These are phyloP conservation scores for Oryza australiensis DNA, from an alignment of 176 grass and related monocot genomes.

Conservation along the genomic window DNA sequence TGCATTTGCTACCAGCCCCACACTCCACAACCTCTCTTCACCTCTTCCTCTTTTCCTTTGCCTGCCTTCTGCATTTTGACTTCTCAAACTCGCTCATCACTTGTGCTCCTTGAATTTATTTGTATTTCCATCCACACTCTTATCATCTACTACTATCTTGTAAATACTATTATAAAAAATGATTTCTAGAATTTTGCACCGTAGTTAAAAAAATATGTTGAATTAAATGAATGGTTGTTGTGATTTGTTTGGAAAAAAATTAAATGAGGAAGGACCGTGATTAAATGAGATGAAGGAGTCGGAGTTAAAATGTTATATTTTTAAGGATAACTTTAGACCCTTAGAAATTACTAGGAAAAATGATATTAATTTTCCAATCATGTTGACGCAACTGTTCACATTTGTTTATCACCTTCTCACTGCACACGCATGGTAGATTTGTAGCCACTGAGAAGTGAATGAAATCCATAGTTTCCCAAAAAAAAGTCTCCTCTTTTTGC, in stretches of 20 bases:
- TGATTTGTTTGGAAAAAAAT: too few relatives aligned
- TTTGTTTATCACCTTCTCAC: neutral
- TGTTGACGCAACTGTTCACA: neutral
- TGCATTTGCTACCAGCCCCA: slow-evolving; percentile 21
- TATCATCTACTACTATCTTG: neutral
- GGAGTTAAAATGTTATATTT: too few relatives aligned
- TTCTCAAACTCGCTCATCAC: neutral
- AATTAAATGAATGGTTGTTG: too few relatives aligned
- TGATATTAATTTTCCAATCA: too few relatives aligned
- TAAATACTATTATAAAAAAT: neutral
- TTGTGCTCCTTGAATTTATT: neutral
- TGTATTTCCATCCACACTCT: neutral
- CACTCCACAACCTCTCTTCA: neutral
- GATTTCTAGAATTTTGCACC: too few relatives aligned
- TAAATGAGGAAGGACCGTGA: too few relatives aligned
- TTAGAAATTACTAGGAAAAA: too few relatives aligned
- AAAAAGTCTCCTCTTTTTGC: neutral
- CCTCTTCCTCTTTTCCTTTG: too few relatives aligned
- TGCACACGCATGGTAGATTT: neutral
- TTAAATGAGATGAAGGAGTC: too few relatives aligned
- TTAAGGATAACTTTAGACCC: too few relatives aligned
- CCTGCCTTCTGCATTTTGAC: slow-evolving; percentile 17
- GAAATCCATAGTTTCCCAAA: neutral
- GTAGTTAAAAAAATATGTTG: too few relatives aligned
- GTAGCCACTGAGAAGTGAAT: neutral